Percentiles rank a stretch among this genome's conserved stretches.
These are phyloP conservation scores for Suillus hirtellus DNA, from an alignment of 768 basidiomycete genomes.

Conservation along the genomic window DNA sequence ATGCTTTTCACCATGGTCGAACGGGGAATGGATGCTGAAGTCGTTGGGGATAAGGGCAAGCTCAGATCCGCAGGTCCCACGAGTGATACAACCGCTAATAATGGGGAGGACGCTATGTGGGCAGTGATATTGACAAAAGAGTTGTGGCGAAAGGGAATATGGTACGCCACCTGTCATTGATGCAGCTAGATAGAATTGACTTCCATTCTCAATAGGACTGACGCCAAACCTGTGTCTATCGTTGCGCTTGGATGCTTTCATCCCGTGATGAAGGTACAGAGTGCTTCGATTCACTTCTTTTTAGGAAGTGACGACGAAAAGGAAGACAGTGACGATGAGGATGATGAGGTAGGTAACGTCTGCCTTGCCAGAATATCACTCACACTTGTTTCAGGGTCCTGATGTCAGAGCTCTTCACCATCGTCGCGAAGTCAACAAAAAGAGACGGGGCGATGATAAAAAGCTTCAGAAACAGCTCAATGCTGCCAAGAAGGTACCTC, in stretches of 20 bases:
- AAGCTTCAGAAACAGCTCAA: conserved; percentile 76
- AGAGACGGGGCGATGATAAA: conserved; percentile 79
- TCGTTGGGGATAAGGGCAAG: conserved; percentile 83
- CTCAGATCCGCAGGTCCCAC: conserved; percentile 43
- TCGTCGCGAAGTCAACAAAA: conserved; percentile 91
- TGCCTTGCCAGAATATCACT: conserved; percentile 12
- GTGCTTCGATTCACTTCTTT: conserved; percentile 94
- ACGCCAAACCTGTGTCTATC: conserved; percentile 91
- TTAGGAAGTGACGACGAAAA: conserved; percentile 82
- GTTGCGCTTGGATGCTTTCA: conserved; percentile 91
- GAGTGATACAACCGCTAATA: conserved; percentile 40
- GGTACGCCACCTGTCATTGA: conserved; percentile 44
- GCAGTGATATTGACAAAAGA: conserved; percentile 92
- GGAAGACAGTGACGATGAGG: conserved; percentile 73
- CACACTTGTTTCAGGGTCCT: conserved; percentile 44
- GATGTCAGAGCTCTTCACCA: conserved; percentile 80
- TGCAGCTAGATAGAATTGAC: not conserved
- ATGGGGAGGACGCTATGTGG: conserved; percentile 94
- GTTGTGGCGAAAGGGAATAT: conserved; percentile 90
- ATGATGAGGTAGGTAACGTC: conserved; percentile 39
- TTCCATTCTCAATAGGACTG: conserved; percentile 54
- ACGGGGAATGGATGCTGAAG: conserved; percentile 81
- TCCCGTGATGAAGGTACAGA: conserved; percentile 91
- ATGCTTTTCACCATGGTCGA: conserved; percentile 97
- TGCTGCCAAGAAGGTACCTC: conserved; percentile 66